These are phyloP conservation scores for Zoysia japonica DNA, from an alignment of 176 grass and related monocot species.

Conservation along the genomic window DNA sequence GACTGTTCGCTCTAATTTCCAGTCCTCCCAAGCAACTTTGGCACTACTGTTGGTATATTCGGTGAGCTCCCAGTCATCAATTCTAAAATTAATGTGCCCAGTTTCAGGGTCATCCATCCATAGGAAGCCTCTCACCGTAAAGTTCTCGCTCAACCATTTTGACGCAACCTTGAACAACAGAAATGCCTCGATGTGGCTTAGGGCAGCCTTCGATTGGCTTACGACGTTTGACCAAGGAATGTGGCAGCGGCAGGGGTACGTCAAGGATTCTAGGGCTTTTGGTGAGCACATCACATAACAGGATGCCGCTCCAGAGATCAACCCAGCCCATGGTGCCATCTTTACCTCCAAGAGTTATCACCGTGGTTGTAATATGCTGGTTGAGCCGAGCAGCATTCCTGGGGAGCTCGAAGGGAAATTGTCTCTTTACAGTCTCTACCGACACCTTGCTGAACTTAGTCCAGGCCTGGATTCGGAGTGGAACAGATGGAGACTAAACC, in stretches of 20 bases:
- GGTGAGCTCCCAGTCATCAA: background rate
- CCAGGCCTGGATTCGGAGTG: background rate
- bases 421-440: background rate
- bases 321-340: slow-evolving; percentile 8
- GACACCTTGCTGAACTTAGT: background rate
- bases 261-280: background rate
- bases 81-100: background rate
- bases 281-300: background rate
- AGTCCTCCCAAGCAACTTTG: background rate
- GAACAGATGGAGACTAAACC: background rate
- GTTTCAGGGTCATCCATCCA: background rate
- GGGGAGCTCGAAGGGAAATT: background rate
- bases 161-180: background rate
- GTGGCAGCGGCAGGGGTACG: background rate
- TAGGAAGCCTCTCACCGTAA: background rate
- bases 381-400: background rate
- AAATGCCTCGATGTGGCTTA: background rate
- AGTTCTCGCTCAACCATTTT: background rate
- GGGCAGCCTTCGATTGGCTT: background rate
- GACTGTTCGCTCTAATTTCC: background rate
- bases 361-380: slow-evolving; percentile 5
- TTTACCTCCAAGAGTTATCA: background rate
- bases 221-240: background rate
- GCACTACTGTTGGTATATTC: background rate
- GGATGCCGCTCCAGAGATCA: background rate